A percentile compares a stretch with the other conserved stretches of the same genome.
These are phyloP conservation scores for Diaporthe aspalathi DNA, from an alignment of 2,329 filamentous ascomycete genomes.

Conservation along the genomic window DNA sequence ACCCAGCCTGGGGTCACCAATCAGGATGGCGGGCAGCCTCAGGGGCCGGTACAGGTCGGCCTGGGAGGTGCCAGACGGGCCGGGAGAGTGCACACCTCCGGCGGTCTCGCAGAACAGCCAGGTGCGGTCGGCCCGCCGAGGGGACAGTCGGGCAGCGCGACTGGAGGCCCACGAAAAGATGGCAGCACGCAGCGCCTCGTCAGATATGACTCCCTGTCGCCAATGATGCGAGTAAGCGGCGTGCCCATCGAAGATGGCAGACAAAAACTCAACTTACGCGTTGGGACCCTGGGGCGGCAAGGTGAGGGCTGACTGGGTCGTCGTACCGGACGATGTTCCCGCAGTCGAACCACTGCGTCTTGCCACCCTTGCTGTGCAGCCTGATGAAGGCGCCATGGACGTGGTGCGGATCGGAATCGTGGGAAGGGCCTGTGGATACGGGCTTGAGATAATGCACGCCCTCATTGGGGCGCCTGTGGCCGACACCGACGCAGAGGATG, in stretches of 20 bases:
- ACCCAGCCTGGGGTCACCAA: conserved; percentile 80
- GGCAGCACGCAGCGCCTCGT: conserved; percentile 1
- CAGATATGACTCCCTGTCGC: background rate
- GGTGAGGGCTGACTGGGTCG: conserved; percentile 43
- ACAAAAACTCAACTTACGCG: background rate
- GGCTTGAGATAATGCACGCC: conserved; percentile 79
- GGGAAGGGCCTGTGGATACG: conserved; percentile 78
- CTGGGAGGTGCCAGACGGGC: conserved; percentile 80
- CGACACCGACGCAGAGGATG: conserved; percentile 73
- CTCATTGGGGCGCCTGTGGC: conserved; percentile 43
- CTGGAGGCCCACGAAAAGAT: conserved; percentile 59
- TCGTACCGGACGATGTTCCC: conserved; percentile 77
- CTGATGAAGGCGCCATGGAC: background rate
- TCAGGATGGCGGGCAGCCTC: conserved; percentile 77
- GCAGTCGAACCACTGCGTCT: conserved; percentile 62
- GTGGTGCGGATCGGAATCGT: conserved; percentile 69
- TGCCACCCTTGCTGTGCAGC: background rate
- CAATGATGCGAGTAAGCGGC: background rate
- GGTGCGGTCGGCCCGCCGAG: conserved; percentile 51
- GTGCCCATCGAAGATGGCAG: background rate
- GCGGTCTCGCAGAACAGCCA: conserved; percentile 83
- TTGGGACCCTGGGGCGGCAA: background rate
- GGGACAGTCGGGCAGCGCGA: conserved; percentile 50
- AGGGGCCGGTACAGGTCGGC: conserved; percentile 82
- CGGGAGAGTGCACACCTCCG: conserved; percentile 83